These are phyloP conservation scores for Astragalus glycyphyllos DNA, from an alignment of 306 rosid species.

Conservation along the genomic window DNA sequence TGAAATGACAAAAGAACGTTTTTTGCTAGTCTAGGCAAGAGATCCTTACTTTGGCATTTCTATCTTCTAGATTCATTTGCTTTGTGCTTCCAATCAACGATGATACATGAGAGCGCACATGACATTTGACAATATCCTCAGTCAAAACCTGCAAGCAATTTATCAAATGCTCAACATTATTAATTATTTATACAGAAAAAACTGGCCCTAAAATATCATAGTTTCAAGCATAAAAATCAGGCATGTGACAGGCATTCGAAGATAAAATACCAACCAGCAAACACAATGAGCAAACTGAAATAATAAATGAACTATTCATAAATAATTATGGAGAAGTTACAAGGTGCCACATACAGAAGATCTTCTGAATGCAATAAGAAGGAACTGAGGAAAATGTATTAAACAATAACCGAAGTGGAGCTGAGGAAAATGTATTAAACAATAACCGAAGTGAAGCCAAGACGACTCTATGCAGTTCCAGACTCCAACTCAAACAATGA, in stretches of 20 bases:
- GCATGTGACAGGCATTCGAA: constrained; percentile 15
- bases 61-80: constrained; percentile 46
- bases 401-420: too few relatives aligned
- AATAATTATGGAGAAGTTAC: constrained; percentile 13
- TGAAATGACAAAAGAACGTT: constrained; percentile 9
- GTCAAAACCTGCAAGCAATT: constrained; percentile 62
- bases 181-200: constrained; percentile 8
- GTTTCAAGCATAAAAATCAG: constrained; percentile 17
- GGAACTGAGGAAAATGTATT: neutral
- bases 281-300: constrained; percentile 6
- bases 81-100: constrained; percentile 53
- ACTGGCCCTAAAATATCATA: neutral
- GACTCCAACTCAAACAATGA: too few relatives aligned
- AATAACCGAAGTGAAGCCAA: constrained; percentile 1
- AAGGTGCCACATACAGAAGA: neutral
- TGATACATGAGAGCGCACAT: constrained; percentile 62
- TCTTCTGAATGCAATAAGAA: constrained; percentile 13
- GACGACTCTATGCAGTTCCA: neutral
- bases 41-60: constrained; percentile 68
- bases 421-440: neutral
- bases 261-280: neutral
- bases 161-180: constrained; percentile 28
- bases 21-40: constrained; percentile 21
- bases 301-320: too few relatives aligned
- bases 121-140: constrained; percentile 78